These are phyloP conservation scores for Colletotrichum tamarilloi DNA, from an alignment of 2,329 filamentous ascomycete genomes.

Conservation along the genomic window DNA sequence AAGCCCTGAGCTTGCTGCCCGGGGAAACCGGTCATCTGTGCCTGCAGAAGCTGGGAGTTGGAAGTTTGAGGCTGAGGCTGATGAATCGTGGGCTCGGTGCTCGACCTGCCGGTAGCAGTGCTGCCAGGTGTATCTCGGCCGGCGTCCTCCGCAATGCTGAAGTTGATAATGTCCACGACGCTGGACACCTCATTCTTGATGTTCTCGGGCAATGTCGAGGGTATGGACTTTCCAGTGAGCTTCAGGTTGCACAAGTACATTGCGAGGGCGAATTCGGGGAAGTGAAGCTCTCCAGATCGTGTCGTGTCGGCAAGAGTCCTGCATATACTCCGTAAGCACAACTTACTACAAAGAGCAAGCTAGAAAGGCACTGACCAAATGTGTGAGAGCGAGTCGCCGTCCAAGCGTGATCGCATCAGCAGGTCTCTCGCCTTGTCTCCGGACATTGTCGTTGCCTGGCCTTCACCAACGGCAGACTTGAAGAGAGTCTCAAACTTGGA, in stretches of 20 bases:
- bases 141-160: constrained; percentile 83
- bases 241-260: constrained; percentile 99
- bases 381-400: constrained; percentile 87
- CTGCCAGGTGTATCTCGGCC: constrained; percentile 61
- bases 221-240: constrained; percentile 86
- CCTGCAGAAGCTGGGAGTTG: constrained; percentile 72
- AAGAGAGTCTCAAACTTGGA: constrained; percentile 98
- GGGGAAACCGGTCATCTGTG: constrained; percentile 77
- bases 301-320: constrained; percentile 96
- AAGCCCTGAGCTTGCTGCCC: constrained; percentile 67
- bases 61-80: constrained; percentile 81
- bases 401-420: constrained; percentile 86
- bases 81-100: constrained; percentile 66
- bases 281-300: constrained; percentile 93
- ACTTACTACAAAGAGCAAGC: background rate
- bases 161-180: constrained; percentile 99
- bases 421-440: constrained; percentile 94
- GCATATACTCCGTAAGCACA: constrained; percentile 38
- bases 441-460: constrained; percentile 81
- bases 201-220: constrained; percentile 79
- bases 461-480: constrained; percentile 90
- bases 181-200: constrained; percentile 97
- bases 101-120: constrained; percentile 70
- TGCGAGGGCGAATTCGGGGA: constrained; percentile 95
- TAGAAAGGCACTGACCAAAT: constrained; percentile 78